Evolutionary conservation across 768 basidiomycete genomes (phyloP).

Genomic region (Postia placenta): DNA sequence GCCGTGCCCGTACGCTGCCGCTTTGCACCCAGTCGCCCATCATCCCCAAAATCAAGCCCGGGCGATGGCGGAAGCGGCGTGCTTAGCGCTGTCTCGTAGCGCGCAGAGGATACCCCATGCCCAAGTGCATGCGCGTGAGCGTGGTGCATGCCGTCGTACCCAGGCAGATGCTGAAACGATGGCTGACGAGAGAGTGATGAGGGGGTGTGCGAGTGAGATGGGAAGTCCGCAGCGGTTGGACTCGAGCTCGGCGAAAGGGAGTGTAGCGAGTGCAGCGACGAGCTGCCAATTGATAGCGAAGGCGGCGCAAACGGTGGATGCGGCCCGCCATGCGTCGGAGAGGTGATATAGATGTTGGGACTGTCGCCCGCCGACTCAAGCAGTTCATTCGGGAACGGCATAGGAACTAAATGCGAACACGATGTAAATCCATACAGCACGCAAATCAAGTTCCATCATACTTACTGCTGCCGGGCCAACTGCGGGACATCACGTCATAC

Average conservation of each 20-base stretch:
- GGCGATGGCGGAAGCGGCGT: conserved; percentile 29
- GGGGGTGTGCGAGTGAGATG: conserved; percentile 30
- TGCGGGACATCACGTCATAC: conserved; percentile 56
- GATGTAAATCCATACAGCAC: conserved; percentile 1
- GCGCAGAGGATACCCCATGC: conserved; percentile 17
- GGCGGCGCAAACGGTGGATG: conserved; percentile 29
- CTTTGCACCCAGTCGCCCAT: conserved; percentile 33
- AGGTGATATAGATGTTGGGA: conserved; percentile 72
- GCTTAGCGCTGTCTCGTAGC: conserved; percentile 22
- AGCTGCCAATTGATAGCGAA: conserved; percentile 34
- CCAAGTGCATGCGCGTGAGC: conserved; percentile 7
- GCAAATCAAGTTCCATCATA: conserved; percentile 8
- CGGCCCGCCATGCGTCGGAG: conserved; percentile 42
- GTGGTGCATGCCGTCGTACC: conserved; percentile 12
- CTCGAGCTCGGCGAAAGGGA: conserved; percentile 44
- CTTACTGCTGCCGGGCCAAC: conserved; percentile 50
- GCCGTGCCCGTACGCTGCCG: conserved; percentile 40
- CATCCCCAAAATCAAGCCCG: conserved; percentile 26
- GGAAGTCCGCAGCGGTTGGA: conserved; percentile 46
- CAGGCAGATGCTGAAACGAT: conserved; percentile 51
- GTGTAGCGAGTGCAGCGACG: conserved; percentile 38
- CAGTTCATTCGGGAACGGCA: conserved; percentile 41
- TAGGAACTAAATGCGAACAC: conserved; percentile 19
- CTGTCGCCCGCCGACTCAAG: conserved; percentile 42
- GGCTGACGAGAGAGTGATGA: conserved; percentile 49